phyloP scores from a whole-genome alignment of 2,329 filamentous ascomycete species.

The Sphaerulina populicola region DNA sequence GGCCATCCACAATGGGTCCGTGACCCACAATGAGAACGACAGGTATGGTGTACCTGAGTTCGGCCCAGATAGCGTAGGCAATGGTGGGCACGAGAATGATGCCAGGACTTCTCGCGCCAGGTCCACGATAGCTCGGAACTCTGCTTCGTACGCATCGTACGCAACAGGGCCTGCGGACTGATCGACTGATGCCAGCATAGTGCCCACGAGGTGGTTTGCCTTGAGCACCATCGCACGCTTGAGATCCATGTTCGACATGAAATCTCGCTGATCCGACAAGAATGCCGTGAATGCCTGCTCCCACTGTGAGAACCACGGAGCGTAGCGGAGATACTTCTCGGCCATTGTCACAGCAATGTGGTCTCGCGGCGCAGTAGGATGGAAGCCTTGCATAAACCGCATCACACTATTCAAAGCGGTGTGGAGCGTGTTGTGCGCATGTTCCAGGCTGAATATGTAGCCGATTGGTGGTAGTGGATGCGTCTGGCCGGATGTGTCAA shows the following conservation, averaged over 20 bases:
- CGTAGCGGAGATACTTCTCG: constrained; percentile 28
- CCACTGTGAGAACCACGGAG: constrained; percentile 29
- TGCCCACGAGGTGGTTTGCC: constrained; percentile 30
- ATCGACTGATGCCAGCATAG: constrained; percentile 29
- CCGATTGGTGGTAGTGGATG: constrained; percentile 25
- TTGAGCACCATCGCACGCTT: constrained; percentile 33
- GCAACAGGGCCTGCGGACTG: constrained; percentile 28
- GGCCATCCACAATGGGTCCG: constrained; percentile 31
- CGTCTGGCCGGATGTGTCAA: constrained; percentile 23
- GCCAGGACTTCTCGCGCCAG: constrained; percentile 29
- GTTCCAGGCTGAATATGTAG: constrained; percentile 28
- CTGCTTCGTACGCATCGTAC: constrained; percentile 29
- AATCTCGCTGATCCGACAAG: constrained; percentile 22
- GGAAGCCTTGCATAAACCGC: constrained; percentile 30
- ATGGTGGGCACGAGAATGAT: constrained; percentile 28
- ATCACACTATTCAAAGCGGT: constrained; percentile 30
- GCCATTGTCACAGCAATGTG: constrained; percentile 28
- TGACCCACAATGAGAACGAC: constrained; percentile 31
- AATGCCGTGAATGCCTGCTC: constrained; percentile 27
- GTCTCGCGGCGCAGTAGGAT: constrained; percentile 25
- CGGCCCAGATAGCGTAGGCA: constrained; percentile 26
- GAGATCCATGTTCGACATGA: constrained; percentile 27
- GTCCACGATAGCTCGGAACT: constrained; percentile 31
- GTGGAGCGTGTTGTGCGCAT: constrained; percentile 30
- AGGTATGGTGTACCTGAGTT: constrained; percentile 28